A percentile compares a stretch with the other conserved stretches of the same genome.
Evolutionary conservation across 192 early-diverging fungal genomes (phyloP).

Genomic region (Linnemannia hyalina): DNA sequence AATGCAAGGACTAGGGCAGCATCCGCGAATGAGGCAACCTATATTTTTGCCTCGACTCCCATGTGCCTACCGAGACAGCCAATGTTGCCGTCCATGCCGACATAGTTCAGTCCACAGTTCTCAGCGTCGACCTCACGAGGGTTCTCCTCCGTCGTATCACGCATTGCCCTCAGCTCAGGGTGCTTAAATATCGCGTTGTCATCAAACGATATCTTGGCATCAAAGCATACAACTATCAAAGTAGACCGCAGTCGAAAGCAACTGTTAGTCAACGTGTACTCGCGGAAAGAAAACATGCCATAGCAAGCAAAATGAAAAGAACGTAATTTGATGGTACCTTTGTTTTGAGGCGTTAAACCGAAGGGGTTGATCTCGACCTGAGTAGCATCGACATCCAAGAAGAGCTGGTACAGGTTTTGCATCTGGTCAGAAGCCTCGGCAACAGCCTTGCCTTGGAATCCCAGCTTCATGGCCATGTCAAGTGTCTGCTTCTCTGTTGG

Average conservation of each 20-base stretch:
- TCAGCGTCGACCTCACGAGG: slow-evolving; percentile 49
- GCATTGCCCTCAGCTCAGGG: slow-evolving; percentile 35
- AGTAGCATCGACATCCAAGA: slow-evolving; percentile 38
- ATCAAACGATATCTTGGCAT: slow-evolving; percentile 51
- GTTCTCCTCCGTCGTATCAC: slow-evolving; percentile 49
- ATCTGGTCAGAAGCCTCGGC: slow-evolving; percentile 52
- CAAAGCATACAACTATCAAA: slow-evolving; percentile 42
- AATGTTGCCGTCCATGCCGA: slow-evolving; percentile 53
- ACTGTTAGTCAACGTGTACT: neutral
- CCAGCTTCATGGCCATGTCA: slow-evolving; percentile 54
- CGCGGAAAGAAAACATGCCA: no score
- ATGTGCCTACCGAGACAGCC: slow-evolving; percentile 34
- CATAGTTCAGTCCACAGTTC: slow-evolving; percentile 41
- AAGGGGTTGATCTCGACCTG: slow-evolving; percentile 54
- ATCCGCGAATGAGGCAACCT: neutral
- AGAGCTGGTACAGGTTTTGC: slow-evolving; percentile 49
- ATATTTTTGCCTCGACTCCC: neutral
- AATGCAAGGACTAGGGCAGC: neutral
- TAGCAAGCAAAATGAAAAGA: neutral
- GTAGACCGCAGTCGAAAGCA: neutral
- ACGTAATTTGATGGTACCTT: slow-evolving; percentile 2
- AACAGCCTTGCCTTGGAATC: slow-evolving; percentile 41
- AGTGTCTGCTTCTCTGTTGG: slow-evolving; percentile 46
- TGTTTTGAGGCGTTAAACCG: slow-evolving; percentile 42
- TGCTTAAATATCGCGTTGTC: slow-evolving; percentile 49